phyloP scores from a whole-genome alignment of 2,329 filamentous ascomycete genomes.

The Fusarium pilosicola region DNA sequence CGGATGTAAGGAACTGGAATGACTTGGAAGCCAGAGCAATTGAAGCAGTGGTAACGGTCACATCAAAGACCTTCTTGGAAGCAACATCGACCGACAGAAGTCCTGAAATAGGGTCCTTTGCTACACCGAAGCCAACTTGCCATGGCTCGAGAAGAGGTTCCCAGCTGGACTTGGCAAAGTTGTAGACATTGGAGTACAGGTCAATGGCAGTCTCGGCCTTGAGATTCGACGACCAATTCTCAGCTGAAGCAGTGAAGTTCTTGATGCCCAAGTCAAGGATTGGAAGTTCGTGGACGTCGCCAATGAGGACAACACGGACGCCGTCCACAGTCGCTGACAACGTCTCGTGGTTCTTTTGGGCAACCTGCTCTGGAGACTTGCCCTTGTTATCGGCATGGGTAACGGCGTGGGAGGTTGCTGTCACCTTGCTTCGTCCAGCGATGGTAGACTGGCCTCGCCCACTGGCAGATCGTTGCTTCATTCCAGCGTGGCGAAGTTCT shows the following conservation, averaged over 20 bases:
- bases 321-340: slow-evolving; percentile 88
- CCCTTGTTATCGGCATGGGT: slow-evolving; percentile 39
- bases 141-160: slow-evolving; percentile 96
- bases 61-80: slow-evolving; percentile 89
- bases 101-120: slow-evolving; percentile 79
- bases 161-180: slow-evolving; percentile 99
- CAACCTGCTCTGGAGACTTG: slow-evolving; percentile 21
- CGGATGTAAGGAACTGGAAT: slow-evolving; percentile 87
- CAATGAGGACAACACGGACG: slow-evolving; percentile 91
- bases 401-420: slow-evolving; percentile 48
- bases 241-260: slow-evolving; percentile 83
- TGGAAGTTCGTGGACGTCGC: slow-evolving; percentile 93
- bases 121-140: slow-evolving; percentile 91
- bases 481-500: slow-evolving; percentile 60
- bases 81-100: slow-evolving; percentile 84
- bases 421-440: slow-evolving; percentile 51
- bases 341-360: slow-evolving; percentile 68
- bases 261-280: slow-evolving; percentile 95
- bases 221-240: slow-evolving; percentile 90
- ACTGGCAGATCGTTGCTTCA: slow-evolving; percentile 67
- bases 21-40: slow-evolving; percentile 95
- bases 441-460: slow-evolving; percentile 65
- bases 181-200: slow-evolving; percentile 96
- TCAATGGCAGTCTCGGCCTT: slow-evolving; percentile 91
- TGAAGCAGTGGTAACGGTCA: slow-evolving; percentile 91